Conservation (phyloP, 2,329 filamentous ascomycete species). For the Aspergillus aculeatinus region DNA sequence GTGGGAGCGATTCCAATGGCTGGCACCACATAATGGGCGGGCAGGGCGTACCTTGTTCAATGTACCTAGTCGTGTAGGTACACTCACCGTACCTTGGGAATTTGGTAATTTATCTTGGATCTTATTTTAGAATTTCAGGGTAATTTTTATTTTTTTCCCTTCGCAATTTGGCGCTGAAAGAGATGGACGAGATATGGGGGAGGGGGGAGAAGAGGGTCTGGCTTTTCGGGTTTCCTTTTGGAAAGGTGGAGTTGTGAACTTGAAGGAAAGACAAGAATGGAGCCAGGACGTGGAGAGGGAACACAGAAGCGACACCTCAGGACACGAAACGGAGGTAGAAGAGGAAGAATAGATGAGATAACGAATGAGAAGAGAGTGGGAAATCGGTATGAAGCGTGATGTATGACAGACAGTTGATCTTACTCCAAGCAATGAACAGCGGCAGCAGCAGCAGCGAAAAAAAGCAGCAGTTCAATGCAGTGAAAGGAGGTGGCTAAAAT, state of each 20-base stretch:
- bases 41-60: too few species aligned
- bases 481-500: background rate
- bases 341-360: constrained; percentile 8
- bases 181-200: background rate
- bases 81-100: background rate
- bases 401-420: constrained; percentile 20
- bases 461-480: background rate
- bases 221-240: constrained; percentile 10
- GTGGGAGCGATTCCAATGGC: constrained; percentile 18
- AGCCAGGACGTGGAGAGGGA: constrained; percentile 24
- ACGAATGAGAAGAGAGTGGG: constrained; percentile 6
- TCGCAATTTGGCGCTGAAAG: constrained; percentile 7
- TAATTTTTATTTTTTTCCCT: constrained; percentile 10
- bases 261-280: constrained; percentile 26
- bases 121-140: constrained; percentile 15
- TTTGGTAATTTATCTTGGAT: background rate
- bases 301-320: constrained; percentile 14
- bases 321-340: constrained; percentile 11
- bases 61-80: too few species aligned
- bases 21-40: constrained; percentile 5
- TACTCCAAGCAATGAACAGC: constrained; percentile 20
- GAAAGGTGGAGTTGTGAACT: constrained; percentile 32
- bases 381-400: constrained; percentile 9
- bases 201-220: background rate
- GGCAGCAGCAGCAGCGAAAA: constrained; percentile 1